Evolutionary conservation across 768 basidiomycete genomes (phyloP), one percentile per base, ranked within the genome.

Genomic region (Boletus vinaceobasis): DNA sequence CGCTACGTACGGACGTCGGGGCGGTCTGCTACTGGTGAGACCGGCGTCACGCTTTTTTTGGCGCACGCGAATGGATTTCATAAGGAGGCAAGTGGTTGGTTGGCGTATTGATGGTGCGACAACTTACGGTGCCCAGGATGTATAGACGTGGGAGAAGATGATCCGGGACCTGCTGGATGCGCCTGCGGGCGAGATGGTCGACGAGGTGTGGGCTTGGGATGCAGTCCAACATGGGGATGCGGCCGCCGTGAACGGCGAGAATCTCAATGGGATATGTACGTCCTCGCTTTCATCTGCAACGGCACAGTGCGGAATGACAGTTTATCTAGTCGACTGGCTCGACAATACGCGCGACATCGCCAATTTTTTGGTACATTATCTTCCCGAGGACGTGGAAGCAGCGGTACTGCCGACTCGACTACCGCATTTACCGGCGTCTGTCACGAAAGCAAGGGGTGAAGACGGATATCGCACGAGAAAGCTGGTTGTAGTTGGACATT

Each of bases 11-110:
- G 63, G 23, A 32, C 45, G 14, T 33, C 51, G 31, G 31, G 23
- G 7, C 49, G 8, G 36, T 38, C 36, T 19, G 19, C 23, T n/a
- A 5, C 36, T 14, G 31, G 11, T 27, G 9, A 14, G n/a, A 1
- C 31, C 0, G 47, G 60, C 1, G 1, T 89, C 10, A 95, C 91
- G 0, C 69, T 95, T 48, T 80, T 94, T 58, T 75, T 90, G 44
- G 81, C 83, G 4, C 93, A 95, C 67, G 91, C 90, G 3, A 95
- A 91, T 69, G 93, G 94, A 1, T 87, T 95, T 61, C 83, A 82
- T 44, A 95, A 94, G 68, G 92, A 95, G 83, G 90, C 84, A 50
- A 45, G 81, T 58, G 17, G n/a, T 45, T 4, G 1, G 19, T 1
- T 27, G 21, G 10, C 6, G 37, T 37, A 17, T 38, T 13, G 38